Percentiles rank a stretch among this genome's conserved stretches.
phyloP scores from a whole-genome alignment of 2,329 filamentous ascomycete genomes.

The Fusarium nygamai region DNA sequence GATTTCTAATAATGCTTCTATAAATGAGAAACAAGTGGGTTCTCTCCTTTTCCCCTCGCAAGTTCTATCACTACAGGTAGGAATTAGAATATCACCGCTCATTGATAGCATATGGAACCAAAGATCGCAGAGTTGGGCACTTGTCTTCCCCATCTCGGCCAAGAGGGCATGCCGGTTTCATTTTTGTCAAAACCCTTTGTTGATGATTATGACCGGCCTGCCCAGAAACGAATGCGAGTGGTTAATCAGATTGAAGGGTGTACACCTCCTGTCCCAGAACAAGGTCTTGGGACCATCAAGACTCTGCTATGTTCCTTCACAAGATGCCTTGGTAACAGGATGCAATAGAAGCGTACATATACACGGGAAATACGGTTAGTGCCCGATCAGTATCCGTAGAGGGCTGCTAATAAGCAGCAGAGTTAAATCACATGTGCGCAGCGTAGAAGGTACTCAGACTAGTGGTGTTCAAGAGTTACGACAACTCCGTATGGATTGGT shows the following conservation, averaged over 20 bases:
- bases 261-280: constrained; percentile 15
- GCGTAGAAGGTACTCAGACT: background rate
- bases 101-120: background rate
- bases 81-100: background rate
- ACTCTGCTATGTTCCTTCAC: constrained; percentile 5
- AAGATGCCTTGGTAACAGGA: background rate
- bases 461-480: background rate
- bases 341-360: background rate
- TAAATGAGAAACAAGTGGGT: background rate
- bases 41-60: background rate
- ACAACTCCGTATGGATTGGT: background rate
- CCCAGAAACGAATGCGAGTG: constrained; percentile 23
- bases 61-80: background rate
- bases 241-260: constrained; percentile 3
- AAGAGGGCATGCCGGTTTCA: background rate
- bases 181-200: background rate
- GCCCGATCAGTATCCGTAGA: background rate
- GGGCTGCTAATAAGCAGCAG: background rate
- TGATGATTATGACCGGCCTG: constrained; percentile 13
- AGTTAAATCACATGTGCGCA: background rate
- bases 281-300: constrained; percentile 14
- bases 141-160: background rate
- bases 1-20: background rate
- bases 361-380: constrained; percentile 20
- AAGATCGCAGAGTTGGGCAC: background rate